A percentile compares a stretch with the other conserved stretches of the same genome.
phyloP scores from a whole-genome alignment of 2,329 filamentous ascomycete species.

The Penicillium sclerotiorum region DNA sequence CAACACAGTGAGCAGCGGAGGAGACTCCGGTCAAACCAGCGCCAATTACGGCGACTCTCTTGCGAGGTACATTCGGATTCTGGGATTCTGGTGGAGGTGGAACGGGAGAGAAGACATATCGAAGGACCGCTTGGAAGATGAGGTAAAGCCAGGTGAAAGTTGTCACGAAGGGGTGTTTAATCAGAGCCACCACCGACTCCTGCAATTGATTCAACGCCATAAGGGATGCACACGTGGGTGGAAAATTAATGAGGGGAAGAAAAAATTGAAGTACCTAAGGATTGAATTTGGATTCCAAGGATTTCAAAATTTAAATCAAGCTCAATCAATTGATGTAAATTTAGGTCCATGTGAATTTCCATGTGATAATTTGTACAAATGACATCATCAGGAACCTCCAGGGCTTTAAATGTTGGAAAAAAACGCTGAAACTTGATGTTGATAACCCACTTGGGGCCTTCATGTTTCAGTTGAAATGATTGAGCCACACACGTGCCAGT shows the following conservation, averaged over 20 bases:
- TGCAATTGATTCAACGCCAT: constrained; percentile 18
- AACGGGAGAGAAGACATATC: constrained; percentile 65
- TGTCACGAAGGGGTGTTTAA: constrained; percentile 34
- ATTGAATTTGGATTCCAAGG: too few species aligned
- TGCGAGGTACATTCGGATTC: constrained; percentile 45
- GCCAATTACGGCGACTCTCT: constrained; percentile 70
- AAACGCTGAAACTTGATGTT: too few species aligned
- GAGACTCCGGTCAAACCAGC: constrained; percentile 75
- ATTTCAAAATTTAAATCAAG: too few species aligned
- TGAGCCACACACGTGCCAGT: too few species aligned
- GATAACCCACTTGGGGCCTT: too few species aligned
- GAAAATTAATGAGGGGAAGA: neutral
- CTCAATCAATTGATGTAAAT: too few species aligned
- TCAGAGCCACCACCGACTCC: constrained; percentile 23
- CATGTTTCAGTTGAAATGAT: too few species aligned
- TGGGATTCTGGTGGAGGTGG: constrained; percentile 66
- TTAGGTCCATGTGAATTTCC: too few species aligned
- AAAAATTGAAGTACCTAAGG: too few species aligned
- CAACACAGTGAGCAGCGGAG: constrained; percentile 78
- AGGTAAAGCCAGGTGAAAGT: constrained; percentile 36
- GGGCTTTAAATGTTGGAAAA: too few species aligned
- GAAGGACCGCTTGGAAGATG: constrained; percentile 32
- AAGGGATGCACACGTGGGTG: neutral
- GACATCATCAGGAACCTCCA: too few species aligned
- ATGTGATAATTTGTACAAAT: too few species aligned